Conservation (phyloP, 768 basidiomycete species). For the Xerocomus potaroensis region DNA sequence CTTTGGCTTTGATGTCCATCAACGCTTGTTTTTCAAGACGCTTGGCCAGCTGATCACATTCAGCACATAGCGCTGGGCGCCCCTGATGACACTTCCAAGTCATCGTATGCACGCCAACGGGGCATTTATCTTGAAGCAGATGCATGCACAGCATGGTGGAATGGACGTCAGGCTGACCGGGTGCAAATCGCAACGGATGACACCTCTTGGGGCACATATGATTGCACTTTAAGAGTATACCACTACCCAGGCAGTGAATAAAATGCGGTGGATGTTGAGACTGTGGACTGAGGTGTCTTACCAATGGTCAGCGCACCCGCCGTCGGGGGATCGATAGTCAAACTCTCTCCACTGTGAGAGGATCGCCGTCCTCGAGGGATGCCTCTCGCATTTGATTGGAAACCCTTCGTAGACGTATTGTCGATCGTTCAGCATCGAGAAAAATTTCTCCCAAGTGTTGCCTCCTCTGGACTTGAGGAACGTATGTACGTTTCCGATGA, state of each 20-base stretch:
- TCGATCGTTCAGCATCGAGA: constrained; percentile 38
- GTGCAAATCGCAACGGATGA: constrained; percentile 50
- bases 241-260: constrained; percentile 6
- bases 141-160: constrained; percentile 39
- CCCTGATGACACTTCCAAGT: constrained; percentile 44
- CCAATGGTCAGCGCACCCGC: constrained; percentile 62
- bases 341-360: constrained; percentile 46
- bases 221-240: constrained; percentile 11
- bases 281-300: constrained; percentile 31
- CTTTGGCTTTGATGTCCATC: constrained; percentile 39
- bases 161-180: constrained; percentile 29
- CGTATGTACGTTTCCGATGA: constrained; percentile 64
- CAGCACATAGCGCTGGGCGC: constrained; percentile 36
- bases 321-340: constrained; percentile 52
- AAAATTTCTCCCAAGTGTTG: constrained; percentile 47
- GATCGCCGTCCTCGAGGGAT: constrained; percentile 38
- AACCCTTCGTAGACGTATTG: constrained; percentile 57
- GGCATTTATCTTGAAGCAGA: constrained; percentile 37
- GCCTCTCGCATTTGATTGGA: constrained; percentile 55
- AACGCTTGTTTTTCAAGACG: constrained; percentile 38
- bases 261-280: neutral
- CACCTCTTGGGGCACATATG: constrained; percentile 62
- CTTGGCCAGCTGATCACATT: constrained; percentile 43
- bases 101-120: constrained; percentile 38
- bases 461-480: constrained; percentile 55